Base-by-base conservation (phyloP, 1,139 yeast genomes). In the Sugiyamaella castrensis region DNA sequence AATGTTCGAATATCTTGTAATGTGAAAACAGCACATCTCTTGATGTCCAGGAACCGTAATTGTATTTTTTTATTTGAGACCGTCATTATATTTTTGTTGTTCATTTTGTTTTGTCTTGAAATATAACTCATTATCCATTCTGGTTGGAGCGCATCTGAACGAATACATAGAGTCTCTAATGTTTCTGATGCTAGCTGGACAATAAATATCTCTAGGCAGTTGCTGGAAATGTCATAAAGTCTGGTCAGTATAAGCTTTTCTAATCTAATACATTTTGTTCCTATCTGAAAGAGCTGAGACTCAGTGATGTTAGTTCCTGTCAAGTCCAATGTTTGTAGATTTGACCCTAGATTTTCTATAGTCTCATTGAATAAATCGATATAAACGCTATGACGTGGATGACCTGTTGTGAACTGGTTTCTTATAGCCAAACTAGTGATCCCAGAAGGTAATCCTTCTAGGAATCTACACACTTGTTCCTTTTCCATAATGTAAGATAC, bases 21-120 rank as follows among this genome's bases (percentile, higher is more conserved):
- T 16, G 59, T 57, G 46, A 57, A 51, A 34, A 49, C 43, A 31
- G 55, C 59, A 34, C 58, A 56, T 27, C 56, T 53, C 13, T 51
- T 50, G 34, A 57, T 46, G 31, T 46, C 43, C 16, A 56, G 44
- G 7, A 41, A 29, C 35, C 47, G 33, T 12, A 48, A 32, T 10
- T 38, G 46, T 31, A 13, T 29, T 38, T 28, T 24, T 5, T 30
- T 26, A 32, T 26, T 30, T 11, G 24, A 31, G 31, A 16, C 26
- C 27, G 42, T 30, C 24, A 19, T 41, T 43, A 12, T 40, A 29
- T 39, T 29, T 6, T 33, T 28, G 15, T 40, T 24, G 19, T 33
- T 35, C n/a, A 32, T 7, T 15, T 46, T 36, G 19, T 32, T 19
- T 31, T 41, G 50, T 24, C 51, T 48, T 12, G 42, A 36, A n/a